These are phyloP conservation scores for Boletus eberwhitei DNA, from an alignment of 768 basidiomycete genomes.

Conservation along the genomic window DNA sequence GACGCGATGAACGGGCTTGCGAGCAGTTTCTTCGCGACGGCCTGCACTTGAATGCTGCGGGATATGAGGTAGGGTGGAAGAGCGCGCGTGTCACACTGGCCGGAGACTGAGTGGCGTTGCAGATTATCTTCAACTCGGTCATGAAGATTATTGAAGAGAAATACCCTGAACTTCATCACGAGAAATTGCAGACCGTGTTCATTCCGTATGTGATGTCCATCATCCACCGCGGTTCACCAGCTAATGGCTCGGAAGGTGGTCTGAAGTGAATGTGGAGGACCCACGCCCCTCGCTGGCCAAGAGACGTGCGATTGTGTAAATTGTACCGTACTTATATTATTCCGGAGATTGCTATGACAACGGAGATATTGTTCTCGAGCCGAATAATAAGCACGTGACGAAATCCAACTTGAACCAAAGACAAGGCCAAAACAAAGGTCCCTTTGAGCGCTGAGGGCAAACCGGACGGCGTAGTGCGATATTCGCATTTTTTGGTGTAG, in stretches of 20 bases:
- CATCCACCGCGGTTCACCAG: neutral
- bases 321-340: neutral
- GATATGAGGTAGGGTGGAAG: conserved; percentile 58
- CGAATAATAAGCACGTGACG: conserved; percentile 29
- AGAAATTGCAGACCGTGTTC: conserved; percentile 57
- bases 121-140: conserved; percentile 69
- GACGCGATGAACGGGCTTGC: conserved; percentile 51
- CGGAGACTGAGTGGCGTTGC: conserved; percentile 1
- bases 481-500: conserved; percentile 8
- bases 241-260: conserved; percentile 23
- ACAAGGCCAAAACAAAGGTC: conserved; percentile 35
- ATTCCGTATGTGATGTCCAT: conserved; percentile 58
- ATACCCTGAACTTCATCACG: conserved; percentile 69
- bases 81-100: neutral
- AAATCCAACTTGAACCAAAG: conserved; percentile 55
- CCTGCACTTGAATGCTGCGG: conserved; percentile 71
- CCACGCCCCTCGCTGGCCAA: conserved; percentile 21
- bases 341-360: conserved; percentile 12
- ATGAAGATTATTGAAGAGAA: conserved; percentile 51
- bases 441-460: conserved; percentile 4
- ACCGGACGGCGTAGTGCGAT: conserved; percentile 23
- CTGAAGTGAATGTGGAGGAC: conserved; percentile 19
- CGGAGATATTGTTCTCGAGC: conserved; percentile 8
- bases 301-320: conserved; percentile 14
- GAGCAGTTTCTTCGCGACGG: conserved; percentile 65